Percentiles rank a stretch among this genome's conserved stretches.
Evolutionary conservation across 2,329 filamentous ascomycete genomes (phyloP).

Genomic region (Alternaria sp.): DNA sequence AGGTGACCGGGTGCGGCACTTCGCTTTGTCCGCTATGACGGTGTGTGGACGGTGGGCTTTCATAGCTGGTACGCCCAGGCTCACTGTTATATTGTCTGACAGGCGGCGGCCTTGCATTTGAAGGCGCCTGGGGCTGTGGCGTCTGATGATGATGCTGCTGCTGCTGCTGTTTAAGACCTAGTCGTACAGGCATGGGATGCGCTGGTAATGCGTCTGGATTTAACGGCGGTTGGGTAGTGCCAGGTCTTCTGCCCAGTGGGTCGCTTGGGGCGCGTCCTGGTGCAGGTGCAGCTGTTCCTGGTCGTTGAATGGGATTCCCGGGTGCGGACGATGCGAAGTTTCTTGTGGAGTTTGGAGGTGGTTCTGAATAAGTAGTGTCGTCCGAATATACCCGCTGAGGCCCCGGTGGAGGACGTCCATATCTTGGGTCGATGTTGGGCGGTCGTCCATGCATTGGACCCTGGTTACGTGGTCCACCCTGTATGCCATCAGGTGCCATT

Average conservation of each 20-base stretch:
- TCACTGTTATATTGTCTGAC: constrained; percentile 61
- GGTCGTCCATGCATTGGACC: constrained; percentile 33
- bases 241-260: constrained; percentile 45
- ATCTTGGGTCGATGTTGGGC: constrained; percentile 41
- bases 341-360: constrained; percentile 44
- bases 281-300: constrained; percentile 45
- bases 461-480: constrained; percentile 27
- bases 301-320: constrained; percentile 39
- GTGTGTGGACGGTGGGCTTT: constrained; percentile 32
- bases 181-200: constrained; percentile 64
- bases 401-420: constrained; percentile 41
- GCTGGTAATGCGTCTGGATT: constrained; percentile 65
- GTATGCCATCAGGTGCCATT: constrained; percentile 22
- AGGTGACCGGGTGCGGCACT: constrained; percentile 69
- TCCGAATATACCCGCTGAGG: constrained; percentile 47
- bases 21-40: constrained; percentile 37
- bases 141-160: constrained; percentile 27
- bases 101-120: constrained; percentile 58
- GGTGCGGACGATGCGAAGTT: constrained; percentile 37
- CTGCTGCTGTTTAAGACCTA: constrained; percentile 57
- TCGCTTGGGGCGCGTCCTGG: constrained; percentile 40
- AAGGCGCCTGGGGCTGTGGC: constrained; percentile 37
- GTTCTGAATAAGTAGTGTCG: constrained; percentile 50
- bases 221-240: constrained; percentile 53
- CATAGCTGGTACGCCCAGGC: constrained; percentile 50